Percentiles rank a stretch among this genome's conserved stretches.
phyloP scores from a whole-genome alignment of 106 monocot genomes.

The Dendrobium huoshanense region DNA sequence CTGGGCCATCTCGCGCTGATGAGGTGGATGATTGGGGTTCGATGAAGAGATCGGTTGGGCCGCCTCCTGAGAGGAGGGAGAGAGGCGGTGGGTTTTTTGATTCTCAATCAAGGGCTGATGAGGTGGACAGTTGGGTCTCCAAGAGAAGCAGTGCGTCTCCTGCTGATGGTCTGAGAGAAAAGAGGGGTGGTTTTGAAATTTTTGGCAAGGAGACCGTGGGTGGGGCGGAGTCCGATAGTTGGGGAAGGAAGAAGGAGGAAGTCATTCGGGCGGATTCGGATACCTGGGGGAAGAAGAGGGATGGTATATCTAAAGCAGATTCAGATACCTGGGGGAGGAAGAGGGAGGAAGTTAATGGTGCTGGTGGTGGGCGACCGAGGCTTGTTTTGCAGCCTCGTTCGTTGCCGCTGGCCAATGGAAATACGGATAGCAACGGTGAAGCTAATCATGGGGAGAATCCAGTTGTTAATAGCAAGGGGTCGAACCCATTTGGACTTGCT shows the following conservation, averaged over 20 bases:
- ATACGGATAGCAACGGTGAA: constrained; percentile 7
- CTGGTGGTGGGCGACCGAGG: constrained; percentile 51
- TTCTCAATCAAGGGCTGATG: constrained; percentile 58
- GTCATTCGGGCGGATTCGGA: background rate
- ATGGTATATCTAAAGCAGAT: constrained; percentile 8
- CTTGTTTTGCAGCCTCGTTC: constrained; percentile 71
- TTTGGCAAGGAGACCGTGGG: constrained; percentile 24
- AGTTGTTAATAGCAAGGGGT: constrained; percentile 20
- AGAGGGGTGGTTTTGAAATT: constrained; percentile 45
- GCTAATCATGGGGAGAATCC: constrained; percentile 3
- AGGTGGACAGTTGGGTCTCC: constrained; percentile 68
- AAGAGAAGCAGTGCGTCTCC: constrained; percentile 31
- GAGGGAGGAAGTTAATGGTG: constrained; percentile 28
- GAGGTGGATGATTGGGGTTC: constrained; percentile 83
- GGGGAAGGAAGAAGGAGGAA: constrained; percentile 29
- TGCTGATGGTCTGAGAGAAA: constrained; percentile 27
- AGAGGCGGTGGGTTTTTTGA: constrained; percentile 39
- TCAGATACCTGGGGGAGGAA: constrained; percentile 31
- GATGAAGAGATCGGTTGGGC: constrained; percentile 36
- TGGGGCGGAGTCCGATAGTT: background rate
- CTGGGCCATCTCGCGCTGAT: constrained; percentile 69
- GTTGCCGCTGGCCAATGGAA: constrained; percentile 34
- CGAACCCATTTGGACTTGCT: constrained; percentile 76
- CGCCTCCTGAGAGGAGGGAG: constrained; percentile 32
- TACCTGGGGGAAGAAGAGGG: constrained; percentile 23